A percentile compares a stretch with the other conserved stretches of the same genome.
These are phyloP conservation scores for Pterula multifida DNA, from an alignment of 1,284 basidiomycete genomes.

Conservation along the genomic window DNA sequence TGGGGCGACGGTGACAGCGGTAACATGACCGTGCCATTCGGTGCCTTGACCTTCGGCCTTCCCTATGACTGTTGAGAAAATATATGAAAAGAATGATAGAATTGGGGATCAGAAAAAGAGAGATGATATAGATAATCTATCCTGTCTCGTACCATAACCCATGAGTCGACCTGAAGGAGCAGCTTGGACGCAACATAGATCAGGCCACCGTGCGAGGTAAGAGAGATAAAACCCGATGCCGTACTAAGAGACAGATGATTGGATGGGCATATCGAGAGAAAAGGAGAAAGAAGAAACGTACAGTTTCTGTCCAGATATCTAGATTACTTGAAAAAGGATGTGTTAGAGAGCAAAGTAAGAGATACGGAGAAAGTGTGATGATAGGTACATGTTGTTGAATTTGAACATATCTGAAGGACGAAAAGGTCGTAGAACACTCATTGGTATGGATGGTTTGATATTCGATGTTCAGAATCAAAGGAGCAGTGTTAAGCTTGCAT, in stretches of 20 bases:
- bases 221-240: slow-evolving; percentile 77
- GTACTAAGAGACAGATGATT: slow-evolving; percentile 37
- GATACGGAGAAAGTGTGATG: background rate
- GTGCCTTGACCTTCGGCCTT: slow-evolving; percentile 66
- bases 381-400: slow-evolving; percentile 76
- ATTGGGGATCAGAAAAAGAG: slow-evolving; percentile 8
- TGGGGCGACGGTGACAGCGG: slow-evolving; percentile 84
- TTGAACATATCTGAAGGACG: slow-evolving; percentile 79
- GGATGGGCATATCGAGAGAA: background rate
- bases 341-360: background rate
- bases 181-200: slow-evolving; percentile 74
- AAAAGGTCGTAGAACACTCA: slow-evolving; percentile 80
- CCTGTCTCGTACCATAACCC: slow-evolving; percentile 60
- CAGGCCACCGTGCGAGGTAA: slow-evolving; percentile 85
- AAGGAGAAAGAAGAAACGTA: slow-evolving; percentile 15
- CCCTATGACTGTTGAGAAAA: slow-evolving; percentile 55
- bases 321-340: slow-evolving; percentile 52
- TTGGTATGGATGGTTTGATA: slow-evolving; percentile 18
- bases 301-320: slow-evolving; percentile 91
- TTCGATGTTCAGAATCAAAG: background rate
- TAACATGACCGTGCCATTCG: slow-evolving; percentile 87
- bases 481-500: background rate
- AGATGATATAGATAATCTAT: background rate
- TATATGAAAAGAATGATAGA: too few species aligned
- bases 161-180: slow-evolving; percentile 71